A percentile compares a stretch with the other conserved stretches of the same genome.
Evolutionary conservation across 1,139 yeast species (phyloP).

Genomic region (Yamadazyma taylorii): DNA sequence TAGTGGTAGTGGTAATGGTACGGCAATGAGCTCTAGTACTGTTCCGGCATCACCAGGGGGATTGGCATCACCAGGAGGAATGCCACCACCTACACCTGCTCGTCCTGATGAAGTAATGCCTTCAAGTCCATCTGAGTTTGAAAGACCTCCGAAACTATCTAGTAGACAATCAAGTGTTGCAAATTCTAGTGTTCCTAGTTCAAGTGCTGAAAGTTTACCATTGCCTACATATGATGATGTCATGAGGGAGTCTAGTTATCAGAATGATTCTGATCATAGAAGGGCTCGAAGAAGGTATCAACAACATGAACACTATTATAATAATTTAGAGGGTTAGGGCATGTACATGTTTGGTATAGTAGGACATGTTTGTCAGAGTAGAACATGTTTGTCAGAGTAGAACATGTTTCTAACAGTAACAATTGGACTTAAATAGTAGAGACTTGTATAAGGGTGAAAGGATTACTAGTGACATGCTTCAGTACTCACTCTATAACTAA

Average conservation of each 20-base stretch:
- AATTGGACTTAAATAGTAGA: no score
- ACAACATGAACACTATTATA: constrained; percentile 37
- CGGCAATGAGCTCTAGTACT: no score
- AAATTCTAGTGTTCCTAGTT: constrained; percentile 3
- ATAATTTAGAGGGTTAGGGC: constrained; percentile 20
- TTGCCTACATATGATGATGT: constrained; percentile 44
- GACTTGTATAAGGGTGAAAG: no score
- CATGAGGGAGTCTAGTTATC: constrained; percentile 24
- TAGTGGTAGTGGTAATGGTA: background rate
- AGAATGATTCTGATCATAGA: constrained; percentile 27
- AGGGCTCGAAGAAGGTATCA: constrained; percentile 38
- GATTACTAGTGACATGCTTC: no score
- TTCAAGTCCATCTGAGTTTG: background rate
- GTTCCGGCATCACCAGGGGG: no score
- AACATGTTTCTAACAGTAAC: no score
- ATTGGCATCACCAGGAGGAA: no score
- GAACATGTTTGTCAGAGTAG: no score
- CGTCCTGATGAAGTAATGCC: background rate
- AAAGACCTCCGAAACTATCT: background rate
- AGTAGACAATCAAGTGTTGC: background rate
- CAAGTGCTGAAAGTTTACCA: constrained; percentile 13
- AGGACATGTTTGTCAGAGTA: no score
- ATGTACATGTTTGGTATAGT: no score
- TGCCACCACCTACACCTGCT: constrained; percentile 5
- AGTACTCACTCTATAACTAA: no score